These are phyloP conservation scores for Astragalus glycyphyllos DNA, from an alignment of 306 rosid genomes.

Conservation along the genomic window DNA sequence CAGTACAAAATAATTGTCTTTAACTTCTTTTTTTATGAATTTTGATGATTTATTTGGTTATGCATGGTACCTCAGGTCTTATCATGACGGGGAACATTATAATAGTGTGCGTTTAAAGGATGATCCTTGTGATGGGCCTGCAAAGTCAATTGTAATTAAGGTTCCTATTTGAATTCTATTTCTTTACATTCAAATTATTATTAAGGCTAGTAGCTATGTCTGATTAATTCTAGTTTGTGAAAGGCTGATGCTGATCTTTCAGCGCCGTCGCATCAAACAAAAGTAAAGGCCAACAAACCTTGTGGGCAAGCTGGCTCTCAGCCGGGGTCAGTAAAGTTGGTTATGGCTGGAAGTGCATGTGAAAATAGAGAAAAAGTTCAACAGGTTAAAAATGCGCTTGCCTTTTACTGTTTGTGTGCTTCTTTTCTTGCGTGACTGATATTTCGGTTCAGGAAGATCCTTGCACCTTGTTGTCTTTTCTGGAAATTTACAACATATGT, in stretches of 20 bases:
- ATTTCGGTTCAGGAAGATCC: conserved; percentile 32
- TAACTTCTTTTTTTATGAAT: conserved; percentile 29
- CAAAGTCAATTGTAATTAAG: conserved; percentile 73
- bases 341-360: conserved; percentile 80
- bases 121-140: conserved; percentile 79
- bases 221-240: conserved; percentile 66
- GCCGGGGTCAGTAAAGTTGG: conserved; percentile 62
- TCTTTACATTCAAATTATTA: conserved; percentile 13
- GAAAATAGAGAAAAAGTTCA: conserved; percentile 61
- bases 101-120: conserved; percentile 78
- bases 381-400: conserved; percentile 54
- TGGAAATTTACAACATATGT: conserved; percentile 30
- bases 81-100: conserved; percentile 88
- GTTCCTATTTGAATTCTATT: conserved; percentile 46
- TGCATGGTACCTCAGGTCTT: conserved; percentile 60
- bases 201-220: conserved; percentile 45
- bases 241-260: conserved; percentile 84
- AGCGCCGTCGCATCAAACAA: conserved; percentile 61
- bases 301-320: conserved; percentile 46
- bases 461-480: conserved; percentile 30
- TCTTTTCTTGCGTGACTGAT: conserved; percentile 2
- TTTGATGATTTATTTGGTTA: conserved; percentile 18
- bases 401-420: conserved; percentile 29
- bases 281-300: conserved; percentile 44
- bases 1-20: conserved; percentile 20